phyloP scores from a whole-genome alignment of 225 moss, liverwort and hornwort genomes.

The Pleurozium schreberi region DNA sequence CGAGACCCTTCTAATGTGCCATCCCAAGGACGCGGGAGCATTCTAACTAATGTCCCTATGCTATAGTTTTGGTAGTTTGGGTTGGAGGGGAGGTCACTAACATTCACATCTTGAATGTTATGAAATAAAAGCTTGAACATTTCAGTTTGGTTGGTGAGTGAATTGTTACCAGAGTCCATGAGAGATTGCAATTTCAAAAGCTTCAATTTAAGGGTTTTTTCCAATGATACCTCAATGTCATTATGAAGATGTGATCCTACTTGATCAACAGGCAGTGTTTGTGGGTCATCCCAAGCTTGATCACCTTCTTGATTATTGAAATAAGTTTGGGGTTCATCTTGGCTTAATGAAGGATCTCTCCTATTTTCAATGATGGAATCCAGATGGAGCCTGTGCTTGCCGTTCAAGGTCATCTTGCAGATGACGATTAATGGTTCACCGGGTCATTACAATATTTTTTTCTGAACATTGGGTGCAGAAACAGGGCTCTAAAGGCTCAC shows the following conservation, averaged over 20 bases:
- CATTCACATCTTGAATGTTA: background rate
- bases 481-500: background rate
- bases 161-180: background rate
- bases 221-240: background rate
- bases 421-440: background rate
- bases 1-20: background rate
- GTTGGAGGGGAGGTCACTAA: rapidly evolving
- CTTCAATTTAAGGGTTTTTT: background rate
- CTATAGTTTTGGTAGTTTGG: background rate
- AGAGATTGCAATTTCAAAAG: background rate
- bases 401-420: background rate
- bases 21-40: background rate
- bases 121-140: background rate
- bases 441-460: background rate
- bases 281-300: background rate
- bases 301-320: background rate
- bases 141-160: background rate
- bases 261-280: rapidly evolving
- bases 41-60: background rate
- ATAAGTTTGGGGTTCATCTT: rapidly evolving
- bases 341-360: rapidly evolving
- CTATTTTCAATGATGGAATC: rapidly evolving
- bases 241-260: rapidly evolving
- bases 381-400: rapidly evolving
- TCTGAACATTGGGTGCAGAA: rapidly evolving